These are phyloP conservation scores for Chalara sp. DNA, from an alignment of 2,329 filamentous ascomycete genomes.

Conservation along the genomic window DNA sequence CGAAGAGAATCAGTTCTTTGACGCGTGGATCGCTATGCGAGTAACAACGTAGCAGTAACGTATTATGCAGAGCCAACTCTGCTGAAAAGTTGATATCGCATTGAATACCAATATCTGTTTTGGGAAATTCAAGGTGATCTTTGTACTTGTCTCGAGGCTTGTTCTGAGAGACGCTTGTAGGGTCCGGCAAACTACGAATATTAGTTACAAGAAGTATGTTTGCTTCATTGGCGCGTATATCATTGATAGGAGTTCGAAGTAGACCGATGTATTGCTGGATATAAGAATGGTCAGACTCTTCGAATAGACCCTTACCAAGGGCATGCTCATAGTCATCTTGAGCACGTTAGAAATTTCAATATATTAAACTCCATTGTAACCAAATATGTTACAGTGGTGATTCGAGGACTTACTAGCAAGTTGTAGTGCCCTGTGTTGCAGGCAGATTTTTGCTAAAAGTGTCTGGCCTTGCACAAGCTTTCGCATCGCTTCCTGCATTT, in stretches of 20 bases:
- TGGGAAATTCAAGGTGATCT: conserved; percentile 69
- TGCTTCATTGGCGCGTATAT: conserved; percentile 24
- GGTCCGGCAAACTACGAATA: conserved; percentile 26
- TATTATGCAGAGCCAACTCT: conserved; percentile 77
- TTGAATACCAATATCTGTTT: conserved; percentile 70
- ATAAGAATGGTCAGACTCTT: conserved; percentile 26
- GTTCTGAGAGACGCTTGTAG: conserved; percentile 38
- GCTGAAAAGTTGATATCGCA: conserved; percentile 92
- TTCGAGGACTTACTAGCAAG: conserved; percentile 31
- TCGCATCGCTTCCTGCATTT: conserved; percentile 38
- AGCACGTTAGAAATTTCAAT: too few species aligned
- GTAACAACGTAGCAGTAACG: conserved; percentile 75
- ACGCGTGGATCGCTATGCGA: conserved; percentile 73
- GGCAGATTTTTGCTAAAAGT: conserved; percentile 25
- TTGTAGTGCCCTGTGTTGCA: conserved; percentile 46
- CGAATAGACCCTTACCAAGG: conserved; percentile 41
- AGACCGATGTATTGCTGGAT: conserved; percentile 44
- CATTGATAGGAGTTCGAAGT: conserved; percentile 31
- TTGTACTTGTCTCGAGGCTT: conserved; percentile 47
- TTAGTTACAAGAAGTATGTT: conserved; percentile 14
- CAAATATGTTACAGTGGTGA: too few species aligned
- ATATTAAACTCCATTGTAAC: too few species aligned
- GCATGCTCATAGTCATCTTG: conserved; percentile 45
- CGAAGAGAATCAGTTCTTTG: conserved; percentile 70
- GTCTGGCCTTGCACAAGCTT: conserved; percentile 9